Evolutionary conservation across 139 green algal genomes (phyloP).

Genomic region (Parachlorella kessleri): DNA sequence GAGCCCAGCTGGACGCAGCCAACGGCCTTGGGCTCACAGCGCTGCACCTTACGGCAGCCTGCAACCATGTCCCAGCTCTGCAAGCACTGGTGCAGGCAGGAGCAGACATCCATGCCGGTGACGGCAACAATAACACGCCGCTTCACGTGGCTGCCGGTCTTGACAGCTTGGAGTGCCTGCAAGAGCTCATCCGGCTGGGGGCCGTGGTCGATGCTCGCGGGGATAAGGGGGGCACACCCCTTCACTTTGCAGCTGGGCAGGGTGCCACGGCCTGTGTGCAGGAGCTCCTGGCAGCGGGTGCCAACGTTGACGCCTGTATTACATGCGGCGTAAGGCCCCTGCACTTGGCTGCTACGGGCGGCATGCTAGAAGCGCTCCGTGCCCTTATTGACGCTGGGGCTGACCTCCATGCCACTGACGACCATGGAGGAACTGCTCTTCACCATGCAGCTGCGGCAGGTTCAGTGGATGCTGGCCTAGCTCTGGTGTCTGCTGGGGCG

Average conservation of each 20-base stretch:
- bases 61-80: no score
- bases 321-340: not conserved
- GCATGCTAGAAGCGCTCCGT: not conserved
- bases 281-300: not conserved
- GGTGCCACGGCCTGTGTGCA: not conserved
- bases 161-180: no score
- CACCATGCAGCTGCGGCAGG: not conserved
- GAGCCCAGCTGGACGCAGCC: no score
- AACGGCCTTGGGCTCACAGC: no score
- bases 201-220: no score
- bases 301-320: not conserved
- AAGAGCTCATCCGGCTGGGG: no score
- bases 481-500: not conserved
- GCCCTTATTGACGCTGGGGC: not conserved
- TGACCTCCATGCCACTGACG: not conserved
- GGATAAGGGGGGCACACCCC: no score
- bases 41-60: no score
- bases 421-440: not conserved
- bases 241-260: not conserved
- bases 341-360: not conserved
- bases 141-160: no score
- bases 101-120: no score
- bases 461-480: not conserved
- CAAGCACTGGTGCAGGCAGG: no score
- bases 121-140: no score